Evolutionary conservation across 345 rosid species (phyloP).

Genomic region (Balakata baccata): DNA sequence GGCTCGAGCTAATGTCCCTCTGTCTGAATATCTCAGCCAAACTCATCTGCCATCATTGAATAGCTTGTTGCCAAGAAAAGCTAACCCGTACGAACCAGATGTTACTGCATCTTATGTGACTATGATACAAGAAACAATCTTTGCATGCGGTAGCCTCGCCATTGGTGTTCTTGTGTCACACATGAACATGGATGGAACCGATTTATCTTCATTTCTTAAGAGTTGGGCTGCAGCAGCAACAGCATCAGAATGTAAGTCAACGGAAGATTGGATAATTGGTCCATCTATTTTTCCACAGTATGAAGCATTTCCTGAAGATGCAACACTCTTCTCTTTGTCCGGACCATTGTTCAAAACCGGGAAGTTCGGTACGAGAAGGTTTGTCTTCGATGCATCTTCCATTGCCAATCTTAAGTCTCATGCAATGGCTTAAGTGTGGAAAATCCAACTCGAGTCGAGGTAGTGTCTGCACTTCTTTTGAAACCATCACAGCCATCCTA

Average conservation of each 20-base stretch:
- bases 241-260: not conserved
- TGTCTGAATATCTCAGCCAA: not conserved
- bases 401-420: slow-evolving; percentile 33
- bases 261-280: not conserved
- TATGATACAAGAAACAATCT: not conserved
- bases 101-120: not conserved
- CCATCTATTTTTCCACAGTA: not conserved
- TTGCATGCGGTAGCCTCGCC: not conserved
- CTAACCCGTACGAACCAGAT: not conserved
- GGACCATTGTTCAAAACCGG: not conserved
- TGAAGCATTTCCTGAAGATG: not conserved
- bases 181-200: not conserved
- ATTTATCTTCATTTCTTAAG: not conserved
- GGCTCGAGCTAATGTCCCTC: not conserved
- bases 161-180: not conserved
- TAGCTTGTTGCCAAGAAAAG: not conserved
- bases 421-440: slow-evolving; percentile 19
- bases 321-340: not conserved
- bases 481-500: slow-evolving; percentile 27
- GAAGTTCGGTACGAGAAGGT: slow-evolving; percentile 28
- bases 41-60: not conserved
- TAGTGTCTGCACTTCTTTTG: slow-evolving; percentile 43
- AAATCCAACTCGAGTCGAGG: slow-evolving; percentile 46
- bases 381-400: slow-evolving; percentile 37
- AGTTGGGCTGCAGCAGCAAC: not conserved